Evolutionary conservation across 2,329 filamentous ascomycete genomes (phyloP).

Genomic region (Claviceps sp.): DNA sequence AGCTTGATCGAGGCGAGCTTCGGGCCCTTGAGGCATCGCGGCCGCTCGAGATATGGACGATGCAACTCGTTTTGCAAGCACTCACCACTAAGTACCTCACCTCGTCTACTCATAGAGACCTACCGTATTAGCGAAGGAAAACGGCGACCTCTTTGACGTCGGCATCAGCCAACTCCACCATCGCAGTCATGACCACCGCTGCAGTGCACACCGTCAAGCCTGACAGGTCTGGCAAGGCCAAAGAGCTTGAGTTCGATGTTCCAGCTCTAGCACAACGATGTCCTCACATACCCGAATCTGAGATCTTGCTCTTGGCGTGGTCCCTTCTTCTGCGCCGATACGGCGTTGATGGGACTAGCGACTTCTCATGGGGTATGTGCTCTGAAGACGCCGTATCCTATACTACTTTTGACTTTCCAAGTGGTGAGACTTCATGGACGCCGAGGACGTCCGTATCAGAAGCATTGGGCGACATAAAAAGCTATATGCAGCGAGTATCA

Average conservation of each 20-base stretch:
- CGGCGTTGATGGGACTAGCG: background rate
- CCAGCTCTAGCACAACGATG: background rate
- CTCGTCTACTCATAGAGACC: background rate
- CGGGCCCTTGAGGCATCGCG: background rate
- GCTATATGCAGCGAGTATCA: background rate
- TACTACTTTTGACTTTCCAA: background rate
- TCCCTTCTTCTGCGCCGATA: conserved; percentile 1
- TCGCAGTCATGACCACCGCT: background rate
- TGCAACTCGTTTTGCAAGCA: background rate
- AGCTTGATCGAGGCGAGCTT: background rate
- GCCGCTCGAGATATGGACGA: background rate
- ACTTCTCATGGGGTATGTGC: background rate
- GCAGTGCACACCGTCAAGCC: background rate
- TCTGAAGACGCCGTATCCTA: background rate
- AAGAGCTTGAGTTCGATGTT: background rate
- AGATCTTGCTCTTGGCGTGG: conserved; percentile 1
- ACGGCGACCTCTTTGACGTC: background rate
- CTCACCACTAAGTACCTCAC: background rate
- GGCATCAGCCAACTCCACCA: background rate
- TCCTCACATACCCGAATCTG: background rate
- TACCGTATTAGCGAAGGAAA: background rate
- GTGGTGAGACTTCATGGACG: background rate
- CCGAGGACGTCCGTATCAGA: background rate
- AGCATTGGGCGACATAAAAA: background rate
- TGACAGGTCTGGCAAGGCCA: background rate